A percentile compares a stretch with the other conserved stretches of the same genome.
Conservation (phyloP, 1,139 yeast species). For the Pichia inconspicua region DNA sequence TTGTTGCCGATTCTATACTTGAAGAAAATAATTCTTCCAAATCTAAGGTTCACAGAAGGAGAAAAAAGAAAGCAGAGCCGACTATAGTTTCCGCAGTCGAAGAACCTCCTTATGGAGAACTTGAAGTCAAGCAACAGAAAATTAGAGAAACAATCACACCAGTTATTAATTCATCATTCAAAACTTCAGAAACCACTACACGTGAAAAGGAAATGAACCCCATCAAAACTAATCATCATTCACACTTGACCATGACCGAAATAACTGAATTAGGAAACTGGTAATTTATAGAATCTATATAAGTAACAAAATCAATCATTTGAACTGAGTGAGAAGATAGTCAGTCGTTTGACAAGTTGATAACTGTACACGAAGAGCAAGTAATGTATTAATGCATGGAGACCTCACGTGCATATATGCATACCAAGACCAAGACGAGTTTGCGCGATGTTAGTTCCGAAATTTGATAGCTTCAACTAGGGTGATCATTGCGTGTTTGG, state of each 20-base stretch:
- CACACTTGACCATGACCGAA: constrained; percentile 5
- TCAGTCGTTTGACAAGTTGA: no score
- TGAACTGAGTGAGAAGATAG: no score
- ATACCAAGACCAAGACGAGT: no score
- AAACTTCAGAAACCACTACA: not conserved
- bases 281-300: not conserved
- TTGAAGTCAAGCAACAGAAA: not conserved
- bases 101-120: not conserved
- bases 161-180: not conserved
- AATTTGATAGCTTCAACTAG: no score
- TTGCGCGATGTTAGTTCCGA: no score
- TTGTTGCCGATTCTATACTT: not conserved
- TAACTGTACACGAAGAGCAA: no score
- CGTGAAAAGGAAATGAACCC: not conserved
- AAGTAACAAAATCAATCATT: no score
- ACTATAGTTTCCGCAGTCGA: not conserved
- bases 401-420: no score
- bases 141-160: not conserved
- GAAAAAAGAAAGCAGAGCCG: not conserved
- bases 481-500: no score
- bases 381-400: no score
- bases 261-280: constrained; percentile 3
- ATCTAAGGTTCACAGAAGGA: not conserved
- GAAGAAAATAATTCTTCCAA: not conserved
- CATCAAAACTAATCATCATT: not conserved